phyloP scores from a whole-genome alignment of 225 moss, liverwort and hornwort species.

The Polytrichum commune region DNA sequence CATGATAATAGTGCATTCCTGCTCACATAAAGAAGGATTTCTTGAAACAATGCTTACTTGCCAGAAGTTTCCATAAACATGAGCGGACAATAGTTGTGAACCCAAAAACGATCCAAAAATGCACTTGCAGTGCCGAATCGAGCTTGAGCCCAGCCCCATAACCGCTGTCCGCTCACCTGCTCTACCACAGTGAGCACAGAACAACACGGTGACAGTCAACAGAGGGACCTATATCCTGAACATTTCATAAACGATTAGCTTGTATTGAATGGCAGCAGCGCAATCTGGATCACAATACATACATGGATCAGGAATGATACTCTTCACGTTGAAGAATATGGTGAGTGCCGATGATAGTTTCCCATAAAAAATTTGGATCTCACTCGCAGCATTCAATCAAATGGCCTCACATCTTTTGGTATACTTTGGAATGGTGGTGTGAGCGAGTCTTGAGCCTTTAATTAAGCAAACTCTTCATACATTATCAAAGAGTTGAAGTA shows the following conservation, averaged over 20 bases:
- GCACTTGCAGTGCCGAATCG: conserved; percentile 54
- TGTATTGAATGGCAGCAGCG: too few relatives aligned
- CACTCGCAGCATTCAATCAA: too few relatives aligned
- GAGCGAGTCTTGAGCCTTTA: not conserved
- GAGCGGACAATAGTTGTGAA: conserved; percentile 66
- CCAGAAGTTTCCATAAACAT: conserved; percentile 59
- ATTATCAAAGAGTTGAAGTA: conserved; percentile 1
- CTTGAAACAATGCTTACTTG: conserved; percentile 38
- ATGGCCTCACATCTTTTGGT: too few relatives aligned
- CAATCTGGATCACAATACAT: too few relatives aligned
- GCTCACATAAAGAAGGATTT: conserved; percentile 1
- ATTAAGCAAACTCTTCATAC: not conserved
- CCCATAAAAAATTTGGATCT: too few relatives aligned
- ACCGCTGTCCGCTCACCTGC: conserved; percentile 65
- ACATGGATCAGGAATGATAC: too few relatives aligned
- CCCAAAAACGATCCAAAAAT: conserved; percentile 64
- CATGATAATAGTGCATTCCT: not conserved
- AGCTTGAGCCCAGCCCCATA: conserved; percentile 66
- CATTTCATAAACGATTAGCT: too few relatives aligned
- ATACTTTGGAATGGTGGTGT: not conserved
- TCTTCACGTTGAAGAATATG: too few relatives aligned
- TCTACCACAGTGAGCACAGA: conserved; percentile 1
- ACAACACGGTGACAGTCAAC: too few relatives aligned
- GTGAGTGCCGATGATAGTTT: too few relatives aligned
- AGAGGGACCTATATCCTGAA: too few relatives aligned